Conservation (phyloP, 1,284 basidiomycete species). For the Golubevia pallescens region DNA sequence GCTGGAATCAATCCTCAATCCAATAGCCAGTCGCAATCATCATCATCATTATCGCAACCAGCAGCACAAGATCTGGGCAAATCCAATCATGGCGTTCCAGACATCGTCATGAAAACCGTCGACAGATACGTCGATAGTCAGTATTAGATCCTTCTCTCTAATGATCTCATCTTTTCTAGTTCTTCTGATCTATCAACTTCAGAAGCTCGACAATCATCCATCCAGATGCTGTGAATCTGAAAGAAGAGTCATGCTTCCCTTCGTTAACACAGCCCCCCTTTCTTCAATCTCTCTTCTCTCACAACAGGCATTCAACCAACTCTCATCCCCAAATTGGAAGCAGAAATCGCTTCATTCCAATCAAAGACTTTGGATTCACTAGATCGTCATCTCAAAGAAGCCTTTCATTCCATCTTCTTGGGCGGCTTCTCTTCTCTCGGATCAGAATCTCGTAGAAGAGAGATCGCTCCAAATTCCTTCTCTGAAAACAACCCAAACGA, state of each 20-base stretch:
- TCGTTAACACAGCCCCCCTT: background rate
- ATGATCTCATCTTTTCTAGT: too few relatives aligned
- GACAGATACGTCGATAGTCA: slow-evolving; percentile 11
- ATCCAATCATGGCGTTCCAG: slow-evolving; percentile 3
- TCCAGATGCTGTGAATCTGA: too few relatives aligned
- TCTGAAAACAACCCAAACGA: slow-evolving; percentile 1
- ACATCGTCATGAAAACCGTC: slow-evolving; percentile 9
- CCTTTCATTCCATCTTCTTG: slow-evolving; percentile 10
- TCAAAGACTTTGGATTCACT: slow-evolving; percentile 8
- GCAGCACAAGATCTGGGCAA: background rate
- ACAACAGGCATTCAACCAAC: slow-evolving; percentile 6
- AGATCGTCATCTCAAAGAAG: slow-evolving; percentile 9
- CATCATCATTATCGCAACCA: too few relatives aligned
- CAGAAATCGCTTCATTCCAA: slow-evolving; percentile 10
- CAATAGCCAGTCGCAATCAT: too few relatives aligned
- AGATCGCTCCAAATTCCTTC: slow-evolving; percentile 3
- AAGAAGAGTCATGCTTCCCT: background rate
- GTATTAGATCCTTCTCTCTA: background rate
- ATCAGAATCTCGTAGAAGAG: background rate
- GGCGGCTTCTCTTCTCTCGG: slow-evolving; percentile 4
- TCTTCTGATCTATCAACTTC: too few relatives aligned
- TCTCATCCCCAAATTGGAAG: slow-evolving; percentile 3
- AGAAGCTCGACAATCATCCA: too few relatives aligned
- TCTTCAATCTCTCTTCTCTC: background rate
- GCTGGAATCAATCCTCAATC: too few relatives aligned